phyloP scores from a whole-genome alignment of 352 stramenopile genomes.

The Globisporangium paroecandrum region DNA sequence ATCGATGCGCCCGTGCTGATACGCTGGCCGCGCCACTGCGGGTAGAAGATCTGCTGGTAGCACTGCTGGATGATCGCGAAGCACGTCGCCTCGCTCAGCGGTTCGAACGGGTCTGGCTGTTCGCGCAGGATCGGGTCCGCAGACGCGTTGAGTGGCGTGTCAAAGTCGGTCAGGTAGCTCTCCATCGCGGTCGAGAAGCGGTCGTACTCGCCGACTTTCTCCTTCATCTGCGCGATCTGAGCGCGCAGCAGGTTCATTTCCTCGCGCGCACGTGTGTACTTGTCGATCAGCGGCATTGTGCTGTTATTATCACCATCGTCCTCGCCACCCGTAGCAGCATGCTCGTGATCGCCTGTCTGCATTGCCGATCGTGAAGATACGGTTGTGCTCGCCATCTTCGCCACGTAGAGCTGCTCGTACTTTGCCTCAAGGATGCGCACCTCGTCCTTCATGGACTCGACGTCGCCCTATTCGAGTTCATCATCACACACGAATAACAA shows the following conservation, averaged over 20 bases:
- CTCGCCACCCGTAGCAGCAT: background rate
- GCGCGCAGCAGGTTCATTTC: constrained; percentile 31
- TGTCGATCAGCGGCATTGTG: constrained; percentile 16
- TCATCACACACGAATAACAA: background rate
- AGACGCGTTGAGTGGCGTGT: constrained; percentile 11
- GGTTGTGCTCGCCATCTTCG: constrained; percentile 21
- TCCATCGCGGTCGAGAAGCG: constrained; percentile 39
- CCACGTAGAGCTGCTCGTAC: constrained; percentile 27
- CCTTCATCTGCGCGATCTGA: constrained; percentile 34
- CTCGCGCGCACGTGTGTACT: constrained; percentile 28
- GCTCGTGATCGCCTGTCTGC: background rate
- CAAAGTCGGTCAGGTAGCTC: constrained; percentile 30
- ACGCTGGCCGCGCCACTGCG: constrained; percentile 31
- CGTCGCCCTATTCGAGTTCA: constrained; percentile 26
- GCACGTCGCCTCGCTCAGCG: constrained; percentile 28
- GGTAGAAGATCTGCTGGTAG: constrained; percentile 49
- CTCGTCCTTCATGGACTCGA: constrained; percentile 41
- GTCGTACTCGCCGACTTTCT: constrained; percentile 35
- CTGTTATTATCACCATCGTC: background rate
- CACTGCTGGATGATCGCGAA: constrained; percentile 50
- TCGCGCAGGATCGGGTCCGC: constrained; percentile 11
- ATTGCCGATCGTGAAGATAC: constrained; percentile 6
- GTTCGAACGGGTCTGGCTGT: constrained; percentile 6
- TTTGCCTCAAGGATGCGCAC: constrained; percentile 29
- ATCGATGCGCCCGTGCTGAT: constrained; percentile 42